Base-by-base conservation (phyloP, 2,329 filamentous ascomycete species). In the Penicillium aurantiogriseum region DNA sequence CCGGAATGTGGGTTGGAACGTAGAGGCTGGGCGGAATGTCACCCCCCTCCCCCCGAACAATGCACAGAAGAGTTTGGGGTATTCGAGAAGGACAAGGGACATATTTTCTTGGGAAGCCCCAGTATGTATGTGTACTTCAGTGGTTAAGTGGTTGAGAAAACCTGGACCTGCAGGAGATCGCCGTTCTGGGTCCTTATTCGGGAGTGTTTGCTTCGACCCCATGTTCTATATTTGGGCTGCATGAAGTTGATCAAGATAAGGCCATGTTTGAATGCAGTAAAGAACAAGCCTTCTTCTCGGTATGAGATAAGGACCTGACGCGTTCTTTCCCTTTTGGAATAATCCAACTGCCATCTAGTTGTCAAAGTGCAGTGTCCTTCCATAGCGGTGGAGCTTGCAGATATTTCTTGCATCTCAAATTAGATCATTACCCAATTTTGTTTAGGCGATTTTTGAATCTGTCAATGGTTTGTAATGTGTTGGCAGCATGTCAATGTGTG, bases 21-120 rank as follows among this genome's bases (percentile, higher is more conserved):
- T 56, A 58, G 59, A 54, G 67, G 63, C 62, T 70, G 60, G 63
- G 59, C 59, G 67, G 72, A 72, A 75, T 74, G 69, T 59, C 54
- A 60, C 59, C 65, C 69, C 19, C 40, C 11, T 2, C 7, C 13
- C 39, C 13, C 39, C 54, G 56, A 69, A 66, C 62, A 70, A 75
- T 75, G 72, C 59, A 63, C 57, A 55, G 56, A 67, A 63, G 51
- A 63, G 59, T 60, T 52, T 46, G 49, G 61, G 63, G 60, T 38
- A 67, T 66, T 65, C 60, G 57, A 64, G 63, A 65, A 65, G 56
- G 54, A 57, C 58, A 59, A 65, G 64, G 56, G 52, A 56, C 57
- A 58, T 31, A 44, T 53, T 23, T 59, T 21, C 46, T 31, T 36
- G 38, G 29, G 13, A 31, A 44, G 27, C 43, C 33, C 25, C 25